Evolutionary conservation across 306 rosid genomes (phyloP).

Genomic region (Notholithocarpus densiflorus): DNA sequence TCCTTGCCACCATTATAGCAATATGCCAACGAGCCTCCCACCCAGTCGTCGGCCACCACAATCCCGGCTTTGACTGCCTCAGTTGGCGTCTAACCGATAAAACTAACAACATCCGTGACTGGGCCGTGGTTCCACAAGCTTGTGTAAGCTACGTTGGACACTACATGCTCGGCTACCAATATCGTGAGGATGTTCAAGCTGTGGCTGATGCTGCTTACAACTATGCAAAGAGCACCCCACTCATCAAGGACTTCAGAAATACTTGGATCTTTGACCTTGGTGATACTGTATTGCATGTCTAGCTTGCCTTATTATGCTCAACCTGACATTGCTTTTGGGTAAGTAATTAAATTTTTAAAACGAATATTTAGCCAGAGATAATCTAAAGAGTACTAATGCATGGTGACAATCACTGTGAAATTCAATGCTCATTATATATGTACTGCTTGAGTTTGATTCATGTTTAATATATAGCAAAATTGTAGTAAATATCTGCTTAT

Average conservation of each 20-base stretch:
- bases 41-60: background rate
- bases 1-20: background rate
- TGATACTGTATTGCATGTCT: conserved; percentile 1
- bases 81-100: background rate
- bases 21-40: background rate
- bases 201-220: background rate
- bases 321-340: too few species aligned
- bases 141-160: background rate
- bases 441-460: too few species aligned
- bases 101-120: background rate
- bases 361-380: background rate
- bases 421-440: too few species aligned
- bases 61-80: background rate
- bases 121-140: background rate
- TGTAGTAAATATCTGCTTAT: too few species aligned
- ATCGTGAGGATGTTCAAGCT: background rate
- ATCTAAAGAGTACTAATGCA: too few species aligned
- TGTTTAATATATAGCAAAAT: too few species aligned
- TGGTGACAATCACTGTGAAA: too few species aligned
- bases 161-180: background rate
- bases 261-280: background rate
- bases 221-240: background rate
- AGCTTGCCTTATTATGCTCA: conserved; percentile 5
- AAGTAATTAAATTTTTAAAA: background rate
- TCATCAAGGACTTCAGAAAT: background rate